Percentiles rank a stretch among this genome's conserved stretches.
phyloP scores from a whole-genome alignment of 2,329 filamentous ascomycete species.

The Ascochyta lentis region DNA sequence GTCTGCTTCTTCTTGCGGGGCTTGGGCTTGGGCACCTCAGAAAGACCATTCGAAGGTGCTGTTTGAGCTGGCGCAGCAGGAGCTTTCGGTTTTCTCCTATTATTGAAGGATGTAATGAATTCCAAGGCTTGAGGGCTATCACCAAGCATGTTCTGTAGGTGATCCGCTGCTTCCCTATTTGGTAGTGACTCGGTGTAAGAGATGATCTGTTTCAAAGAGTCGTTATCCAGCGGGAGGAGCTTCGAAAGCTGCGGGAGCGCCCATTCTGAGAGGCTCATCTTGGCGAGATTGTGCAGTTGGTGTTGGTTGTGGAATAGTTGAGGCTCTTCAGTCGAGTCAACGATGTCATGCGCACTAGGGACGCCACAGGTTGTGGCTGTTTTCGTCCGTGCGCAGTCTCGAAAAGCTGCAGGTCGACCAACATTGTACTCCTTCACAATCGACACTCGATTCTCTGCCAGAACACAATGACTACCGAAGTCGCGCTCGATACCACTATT shows the following conservation, averaged over 20 bases:
- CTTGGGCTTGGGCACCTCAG: slow-evolving; percentile 44
- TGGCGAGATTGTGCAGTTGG: slow-evolving; percentile 5
- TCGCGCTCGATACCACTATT: slow-evolving; percentile 86
- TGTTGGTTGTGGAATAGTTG: slow-evolving; percentile 11
- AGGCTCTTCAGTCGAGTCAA: slow-evolving; percentile 27
- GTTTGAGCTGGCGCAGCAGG: slow-evolving; percentile 23
- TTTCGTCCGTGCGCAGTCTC: slow-evolving; percentile 15
- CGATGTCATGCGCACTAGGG: slow-evolving; percentile 19
- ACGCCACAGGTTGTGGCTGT: slow-evolving; percentile 15
- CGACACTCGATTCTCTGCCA: not conserved
- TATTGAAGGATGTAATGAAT: slow-evolving; percentile 78
- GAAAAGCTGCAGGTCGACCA: slow-evolving; percentile 15
- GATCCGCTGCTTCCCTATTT: slow-evolving; percentile 77
- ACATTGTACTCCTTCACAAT: slow-evolving; percentile 27
- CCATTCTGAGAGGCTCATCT: slow-evolving; percentile 58
- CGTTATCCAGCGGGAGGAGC: slow-evolving; percentile 83
- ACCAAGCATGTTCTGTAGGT: slow-evolving; percentile 87
- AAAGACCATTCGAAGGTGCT: slow-evolving; percentile 28
- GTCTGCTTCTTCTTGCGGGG: slow-evolving; percentile 53
- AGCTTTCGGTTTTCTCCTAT: slow-evolving; percentile 57
- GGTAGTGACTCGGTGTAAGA: slow-evolving; percentile 80
- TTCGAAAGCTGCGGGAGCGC: slow-evolving; percentile 75
- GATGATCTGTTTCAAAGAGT: slow-evolving; percentile 82
- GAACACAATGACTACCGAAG: slow-evolving; percentile 62
- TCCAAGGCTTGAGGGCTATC: slow-evolving; percentile 78